phyloP scores from a whole-genome alignment of 2,329 filamentous ascomycete genomes.

The Ophioceras dolichostomum region DNA sequence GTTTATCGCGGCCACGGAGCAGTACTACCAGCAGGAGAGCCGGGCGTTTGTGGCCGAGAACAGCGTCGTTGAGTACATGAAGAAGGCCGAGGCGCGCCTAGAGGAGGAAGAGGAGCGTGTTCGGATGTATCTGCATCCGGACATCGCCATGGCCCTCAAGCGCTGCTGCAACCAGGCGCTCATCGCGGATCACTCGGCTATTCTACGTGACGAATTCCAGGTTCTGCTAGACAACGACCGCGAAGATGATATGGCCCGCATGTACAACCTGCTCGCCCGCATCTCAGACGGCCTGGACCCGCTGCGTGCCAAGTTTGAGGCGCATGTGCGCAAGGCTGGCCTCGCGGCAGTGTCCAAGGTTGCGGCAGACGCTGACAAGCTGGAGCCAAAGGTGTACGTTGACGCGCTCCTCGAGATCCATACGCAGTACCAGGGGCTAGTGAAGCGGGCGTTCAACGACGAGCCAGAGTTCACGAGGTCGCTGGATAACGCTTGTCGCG shows the following conservation, averaged over 20 bases:
- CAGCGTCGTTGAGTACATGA: slow-evolving; percentile 98
- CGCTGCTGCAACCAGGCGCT: slow-evolving; percentile 80
- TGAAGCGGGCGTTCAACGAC: slow-evolving; percentile 85
- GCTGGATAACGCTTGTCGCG: slow-evolving; percentile 89
- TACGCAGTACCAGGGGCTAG: slow-evolving; percentile 80
- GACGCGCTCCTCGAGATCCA: slow-evolving; percentile 91
- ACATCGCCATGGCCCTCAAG: slow-evolving; percentile 76
- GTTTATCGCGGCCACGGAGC: slow-evolving; percentile 72
- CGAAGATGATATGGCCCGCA: slow-evolving; percentile 87
- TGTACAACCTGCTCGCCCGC: slow-evolving; percentile 84
- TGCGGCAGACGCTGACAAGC: slow-evolving; percentile 71
- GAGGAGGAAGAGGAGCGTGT: slow-evolving; percentile 93
- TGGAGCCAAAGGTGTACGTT: slow-evolving; percentile 95
- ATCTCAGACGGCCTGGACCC: slow-evolving; percentile 90
- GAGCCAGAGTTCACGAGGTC: slow-evolving; percentile 96
- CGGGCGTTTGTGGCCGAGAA: slow-evolving; percentile 93
- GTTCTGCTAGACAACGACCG: slow-evolving; percentile 85
- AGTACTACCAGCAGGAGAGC: slow-evolving; percentile 86
- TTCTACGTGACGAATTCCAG: slow-evolving; percentile 95
- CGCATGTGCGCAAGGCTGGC: slow-evolving; percentile 83
- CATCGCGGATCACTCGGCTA: slow-evolving; percentile 72
- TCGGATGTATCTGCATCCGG: slow-evolving; percentile 77
- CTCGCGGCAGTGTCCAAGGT: slow-evolving; percentile 84
- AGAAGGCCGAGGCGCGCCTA: slow-evolving; percentile 85
- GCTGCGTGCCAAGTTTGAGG: slow-evolving; percentile 76